Conservation (phyloP, 169 alveolate genomes). For the Blepharisma undulans region DNA sequence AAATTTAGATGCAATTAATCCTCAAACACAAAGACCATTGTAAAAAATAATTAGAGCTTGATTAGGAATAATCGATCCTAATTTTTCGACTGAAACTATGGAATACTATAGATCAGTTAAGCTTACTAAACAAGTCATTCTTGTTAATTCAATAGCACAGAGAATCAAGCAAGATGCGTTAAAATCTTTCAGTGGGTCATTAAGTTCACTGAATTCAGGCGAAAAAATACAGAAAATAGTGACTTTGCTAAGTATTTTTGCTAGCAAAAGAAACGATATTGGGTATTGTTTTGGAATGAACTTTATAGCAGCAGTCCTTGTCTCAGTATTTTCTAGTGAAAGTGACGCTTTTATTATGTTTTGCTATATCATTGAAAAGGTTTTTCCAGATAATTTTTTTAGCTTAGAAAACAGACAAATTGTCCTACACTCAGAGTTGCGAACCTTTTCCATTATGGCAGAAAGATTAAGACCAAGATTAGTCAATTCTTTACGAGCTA, state of each 20-base stretch:
- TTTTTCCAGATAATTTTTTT: slow-evolving; percentile 17
- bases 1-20: not conserved
- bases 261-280: slow-evolving; percentile 25
- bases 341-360: slow-evolving; percentile 25
- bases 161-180: not conserved
- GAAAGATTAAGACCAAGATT: slow-evolving; percentile 13
- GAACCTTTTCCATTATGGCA: slow-evolving; percentile 23
- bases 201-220: not conserved
- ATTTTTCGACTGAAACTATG: not conserved
- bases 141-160: not conserved
- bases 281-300: slow-evolving; percentile 27
- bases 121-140: not conserved
- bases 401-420: not conserved
- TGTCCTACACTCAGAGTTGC: not conserved
- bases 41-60: not conserved
- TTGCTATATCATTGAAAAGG: slow-evolving; percentile 27
- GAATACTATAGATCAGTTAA: not conserved
- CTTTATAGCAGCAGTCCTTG: slow-evolving; percentile 21
- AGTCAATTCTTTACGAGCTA: slow-evolving; percentile 19
- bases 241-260: slow-evolving; percentile 4
- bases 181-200: not conserved
- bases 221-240: not conserved
- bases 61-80: not conserved
- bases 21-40: not conserved
- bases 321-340: not conserved